Evolutionary conservation across 495 filamentous ascomycete genomes (phyloP).

Genomic region (Xylaria castorea): DNA sequence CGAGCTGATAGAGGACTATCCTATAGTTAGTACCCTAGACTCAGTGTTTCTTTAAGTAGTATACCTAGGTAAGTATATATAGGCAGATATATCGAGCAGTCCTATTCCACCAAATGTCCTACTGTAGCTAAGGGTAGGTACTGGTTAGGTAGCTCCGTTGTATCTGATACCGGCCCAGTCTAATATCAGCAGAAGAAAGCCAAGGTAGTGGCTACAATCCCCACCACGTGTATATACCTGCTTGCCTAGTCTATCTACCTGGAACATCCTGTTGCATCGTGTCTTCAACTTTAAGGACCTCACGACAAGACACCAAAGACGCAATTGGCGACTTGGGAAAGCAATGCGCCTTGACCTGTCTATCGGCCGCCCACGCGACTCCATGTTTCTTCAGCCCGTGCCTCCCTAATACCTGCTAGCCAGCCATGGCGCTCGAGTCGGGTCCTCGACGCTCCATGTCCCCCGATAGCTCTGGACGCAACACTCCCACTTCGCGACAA

Average conservation of each 20-base stretch:
- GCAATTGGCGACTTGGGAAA: slow-evolving; percentile 29
- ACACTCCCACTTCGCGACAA: slow-evolving; percentile 69
- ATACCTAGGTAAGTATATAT: not conserved
- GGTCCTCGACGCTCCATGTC: slow-evolving; percentile 70
- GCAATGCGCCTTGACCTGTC: slow-evolving; percentile 36
- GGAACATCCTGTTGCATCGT: slow-evolving; percentile 11
- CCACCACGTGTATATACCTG: not conserved
- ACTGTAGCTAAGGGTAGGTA: too few species aligned
- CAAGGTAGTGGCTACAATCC: not conserved
- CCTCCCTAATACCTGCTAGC: slow-evolving; percentile 39
- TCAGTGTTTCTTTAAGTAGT: not conserved
- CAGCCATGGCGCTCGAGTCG: slow-evolving; percentile 74
- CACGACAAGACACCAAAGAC: slow-evolving; percentile 12
- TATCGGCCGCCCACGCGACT: slow-evolving; percentile 33
- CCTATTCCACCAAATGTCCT: not conserved
- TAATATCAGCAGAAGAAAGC: too few species aligned
- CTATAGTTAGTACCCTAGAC: not conserved
- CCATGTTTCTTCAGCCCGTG: slow-evolving; percentile 37
- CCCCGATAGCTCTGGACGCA: slow-evolving; percentile 78
- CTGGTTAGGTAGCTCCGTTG: too few species aligned
- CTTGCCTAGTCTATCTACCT: slow-evolving; percentile 7
- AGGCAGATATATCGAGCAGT: not conserved
- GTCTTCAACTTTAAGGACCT: not conserved
- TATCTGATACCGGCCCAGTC: too few species aligned
- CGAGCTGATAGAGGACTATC: not conserved